phyloP scores from a whole-genome alignment of 2,329 filamentous ascomycete genomes.

The Paracoccidioides lutzii region DNA sequence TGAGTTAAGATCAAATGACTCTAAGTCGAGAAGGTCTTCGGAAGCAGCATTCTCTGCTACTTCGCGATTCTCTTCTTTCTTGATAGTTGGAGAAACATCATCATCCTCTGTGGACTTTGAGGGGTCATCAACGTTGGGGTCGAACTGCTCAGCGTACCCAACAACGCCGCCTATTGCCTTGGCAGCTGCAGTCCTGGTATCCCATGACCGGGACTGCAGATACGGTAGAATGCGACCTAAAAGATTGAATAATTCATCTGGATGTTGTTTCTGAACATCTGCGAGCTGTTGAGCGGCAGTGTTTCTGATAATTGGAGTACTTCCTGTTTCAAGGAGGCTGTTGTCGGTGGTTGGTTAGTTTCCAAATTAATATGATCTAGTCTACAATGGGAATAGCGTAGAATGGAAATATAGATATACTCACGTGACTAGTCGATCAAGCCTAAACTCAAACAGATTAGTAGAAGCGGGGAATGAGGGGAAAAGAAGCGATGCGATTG shows the following conservation, averaged over 20 bases:
- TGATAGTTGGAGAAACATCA: slow-evolving; percentile 20
- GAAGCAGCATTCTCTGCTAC: slow-evolving; percentile 23
- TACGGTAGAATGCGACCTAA: slow-evolving; percentile 91
- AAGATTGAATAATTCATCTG: slow-evolving; percentile 92
- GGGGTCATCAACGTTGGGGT: slow-evolving; percentile 69
- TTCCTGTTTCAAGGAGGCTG: slow-evolving; percentile 92
- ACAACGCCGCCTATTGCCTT: slow-evolving; percentile 92
- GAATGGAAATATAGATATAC: slow-evolving; percentile 26
- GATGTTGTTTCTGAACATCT: slow-evolving; percentile 95
- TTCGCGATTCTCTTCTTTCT: slow-evolving; percentile 23
- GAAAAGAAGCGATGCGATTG: slow-evolving; percentile 16
- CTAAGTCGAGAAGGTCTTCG: slow-evolving; percentile 57
- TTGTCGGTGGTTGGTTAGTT: slow-evolving; percentile 1
- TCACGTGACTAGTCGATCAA: slow-evolving; percentile 79
- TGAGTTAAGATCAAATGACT: slow-evolving; percentile 60
- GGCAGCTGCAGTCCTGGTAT: slow-evolving; percentile 83
- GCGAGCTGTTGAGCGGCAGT: slow-evolving; percentile 94
- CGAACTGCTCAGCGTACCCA: slow-evolving; percentile 72
- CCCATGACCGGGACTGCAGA: slow-evolving; percentile 89
- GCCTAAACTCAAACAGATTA: slow-evolving; percentile 36
- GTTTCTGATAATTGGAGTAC: slow-evolving; percentile 88
- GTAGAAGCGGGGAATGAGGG: slow-evolving; percentile 21
- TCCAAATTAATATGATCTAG: too few relatives aligned
- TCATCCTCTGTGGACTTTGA: slow-evolving; percentile 33
- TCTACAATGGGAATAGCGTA: not conserved